Evolutionary conservation across 257 asterid genomes (phyloP).

Genomic region (Fraxinus quadrangulata): DNA sequence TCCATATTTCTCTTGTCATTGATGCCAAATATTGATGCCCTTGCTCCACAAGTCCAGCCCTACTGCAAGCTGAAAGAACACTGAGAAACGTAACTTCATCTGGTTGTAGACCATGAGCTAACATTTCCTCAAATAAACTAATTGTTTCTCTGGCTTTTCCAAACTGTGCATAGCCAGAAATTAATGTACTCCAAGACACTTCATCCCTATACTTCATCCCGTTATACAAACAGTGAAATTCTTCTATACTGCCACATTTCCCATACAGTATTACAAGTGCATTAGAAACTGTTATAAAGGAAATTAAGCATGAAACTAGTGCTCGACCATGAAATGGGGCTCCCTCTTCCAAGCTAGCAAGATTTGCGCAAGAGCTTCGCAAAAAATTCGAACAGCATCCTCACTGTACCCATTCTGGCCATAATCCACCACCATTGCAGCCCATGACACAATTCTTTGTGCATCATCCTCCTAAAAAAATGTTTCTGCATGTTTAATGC

Average conservation of each 20-base stretch:
- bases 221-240: conserved; percentile 58
- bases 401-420: conserved; percentile 86
- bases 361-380: conserved; percentile 77
- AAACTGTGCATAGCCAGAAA: conserved; percentile 60
- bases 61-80: conserved; percentile 85
- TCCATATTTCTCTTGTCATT: conserved; percentile 57
- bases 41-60: conserved; percentile 75
- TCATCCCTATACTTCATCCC: conserved; percentile 66
- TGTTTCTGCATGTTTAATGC: conserved; percentile 63
- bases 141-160: conserved; percentile 68
- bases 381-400: conserved; percentile 68
- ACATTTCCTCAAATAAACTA: conserved; percentile 67
- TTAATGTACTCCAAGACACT: conserved; percentile 85
- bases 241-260: conserved; percentile 79
- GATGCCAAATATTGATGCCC: conserved; percentile 64
- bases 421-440: conserved; percentile 93
- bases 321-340: conserved; percentile 81
- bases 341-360: conserved; percentile 95
- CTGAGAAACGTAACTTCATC: conserved; percentile 80
- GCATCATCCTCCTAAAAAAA: conserved; percentile 59
- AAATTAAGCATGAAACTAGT: conserved; percentile 64
- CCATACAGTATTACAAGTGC: conserved; percentile 75
- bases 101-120: conserved; percentile 62
- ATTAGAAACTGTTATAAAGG: conserved; percentile 72
- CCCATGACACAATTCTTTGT: conserved; percentile 85